These are phyloP conservation scores for Backusella australiensis DNA, from an alignment of 192 early-diverging fungal genomes.

Conservation along the genomic window DNA sequence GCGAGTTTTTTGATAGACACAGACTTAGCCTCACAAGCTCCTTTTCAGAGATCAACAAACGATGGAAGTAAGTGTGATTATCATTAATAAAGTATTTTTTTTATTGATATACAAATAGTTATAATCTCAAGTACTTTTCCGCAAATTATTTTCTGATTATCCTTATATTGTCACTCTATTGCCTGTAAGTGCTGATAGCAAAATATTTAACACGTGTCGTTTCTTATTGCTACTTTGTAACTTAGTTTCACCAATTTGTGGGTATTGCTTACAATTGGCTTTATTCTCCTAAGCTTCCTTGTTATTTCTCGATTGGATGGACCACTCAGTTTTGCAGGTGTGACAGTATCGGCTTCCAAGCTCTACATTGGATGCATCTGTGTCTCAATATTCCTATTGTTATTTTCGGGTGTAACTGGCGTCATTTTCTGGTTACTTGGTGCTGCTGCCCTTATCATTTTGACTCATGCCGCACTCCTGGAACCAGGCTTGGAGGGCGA, in stretches of 20 bases:
- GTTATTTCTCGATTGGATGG: constrained; percentile 41
- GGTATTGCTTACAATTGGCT: constrained; percentile 47
- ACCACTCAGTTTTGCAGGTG: constrained; percentile 38
- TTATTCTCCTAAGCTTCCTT: constrained; percentile 47
- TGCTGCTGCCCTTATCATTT: constrained; percentile 49
- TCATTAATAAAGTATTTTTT: too few species aligned
- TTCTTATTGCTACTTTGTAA: not conserved
- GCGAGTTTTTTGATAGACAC: constrained; percentile 57
- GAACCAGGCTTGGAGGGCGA: constrained; percentile 52
- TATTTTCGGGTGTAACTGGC: constrained; percentile 51
- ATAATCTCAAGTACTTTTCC: constrained; percentile 59
- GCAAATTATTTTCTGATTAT: constrained; percentile 60
- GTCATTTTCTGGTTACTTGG: constrained; percentile 60
- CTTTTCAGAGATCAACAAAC: constrained; percentile 26
- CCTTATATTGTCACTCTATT: constrained; percentile 52
- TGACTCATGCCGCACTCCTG: constrained; percentile 54
- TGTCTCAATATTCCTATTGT: constrained; percentile 48
- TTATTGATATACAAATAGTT: constrained; percentile 32
- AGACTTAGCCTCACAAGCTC: constrained; percentile 44
- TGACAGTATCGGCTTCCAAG: constrained; percentile 35
- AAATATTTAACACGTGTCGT: not conserved
- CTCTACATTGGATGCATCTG: constrained; percentile 41
- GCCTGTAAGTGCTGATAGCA: constrained; percentile 37
- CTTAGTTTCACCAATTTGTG: constrained; percentile 49
- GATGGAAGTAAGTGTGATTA: constrained; percentile 29